Percentiles rank a stretch among this genome's conserved stretches.
These are phyloP conservation scores for Coniferiporia sulphurascens DNA, from an alignment of 1,284 basidiomycete genomes.

Conservation along the genomic window DNA sequence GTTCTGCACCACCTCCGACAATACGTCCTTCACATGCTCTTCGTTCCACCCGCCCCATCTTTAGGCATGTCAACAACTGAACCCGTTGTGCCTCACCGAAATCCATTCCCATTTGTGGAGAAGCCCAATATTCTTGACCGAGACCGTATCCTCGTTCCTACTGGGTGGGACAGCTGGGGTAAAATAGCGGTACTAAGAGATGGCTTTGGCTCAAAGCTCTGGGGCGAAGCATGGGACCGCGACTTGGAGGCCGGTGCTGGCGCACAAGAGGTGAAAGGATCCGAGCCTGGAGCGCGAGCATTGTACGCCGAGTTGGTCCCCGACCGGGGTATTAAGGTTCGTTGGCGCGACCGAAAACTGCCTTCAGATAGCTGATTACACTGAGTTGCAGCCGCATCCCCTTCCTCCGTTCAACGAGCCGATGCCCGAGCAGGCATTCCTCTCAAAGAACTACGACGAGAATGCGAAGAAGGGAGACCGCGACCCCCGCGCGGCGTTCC, in stretches of 20 bases:
- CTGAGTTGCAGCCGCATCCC: slow-evolving; percentile 46
- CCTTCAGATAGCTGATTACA: neutral
- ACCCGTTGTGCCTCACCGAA: slow-evolving; percentile 52
- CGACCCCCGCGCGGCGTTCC: slow-evolving; percentile 84
- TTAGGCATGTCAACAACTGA: slow-evolving; percentile 43
- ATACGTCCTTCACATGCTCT: slow-evolving; percentile 84
- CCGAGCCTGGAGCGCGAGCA: slow-evolving; percentile 48
- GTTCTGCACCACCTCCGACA: slow-evolving; percentile 80
- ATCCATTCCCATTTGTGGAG: slow-evolving; percentile 82
- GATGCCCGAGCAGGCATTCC: slow-evolving; percentile 81
- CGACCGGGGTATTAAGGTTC: slow-evolving; percentile 67
- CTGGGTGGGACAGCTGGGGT: slow-evolving; percentile 97
- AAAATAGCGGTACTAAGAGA: slow-evolving; percentile 91
- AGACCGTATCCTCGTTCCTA: slow-evolving; percentile 86
- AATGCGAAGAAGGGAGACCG: slow-evolving; percentile 83
- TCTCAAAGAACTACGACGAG: slow-evolving; percentile 83
- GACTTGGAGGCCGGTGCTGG: slow-evolving; percentile 41
- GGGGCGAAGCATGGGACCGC: slow-evolving; percentile 81
- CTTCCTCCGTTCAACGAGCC: slow-evolving; percentile 74
- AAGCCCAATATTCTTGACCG: slow-evolving; percentile 91
- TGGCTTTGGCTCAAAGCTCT: slow-evolving; percentile 80
- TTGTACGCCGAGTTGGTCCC: slow-evolving; percentile 62
- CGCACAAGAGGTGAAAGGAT: slow-evolving; percentile 34
- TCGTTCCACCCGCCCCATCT: slow-evolving; percentile 67
- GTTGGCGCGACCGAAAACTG: slow-evolving; percentile 14